Evolutionary conservation across 345 rosid species (phyloP).

Genomic region (Cardamine occulta): DNA sequence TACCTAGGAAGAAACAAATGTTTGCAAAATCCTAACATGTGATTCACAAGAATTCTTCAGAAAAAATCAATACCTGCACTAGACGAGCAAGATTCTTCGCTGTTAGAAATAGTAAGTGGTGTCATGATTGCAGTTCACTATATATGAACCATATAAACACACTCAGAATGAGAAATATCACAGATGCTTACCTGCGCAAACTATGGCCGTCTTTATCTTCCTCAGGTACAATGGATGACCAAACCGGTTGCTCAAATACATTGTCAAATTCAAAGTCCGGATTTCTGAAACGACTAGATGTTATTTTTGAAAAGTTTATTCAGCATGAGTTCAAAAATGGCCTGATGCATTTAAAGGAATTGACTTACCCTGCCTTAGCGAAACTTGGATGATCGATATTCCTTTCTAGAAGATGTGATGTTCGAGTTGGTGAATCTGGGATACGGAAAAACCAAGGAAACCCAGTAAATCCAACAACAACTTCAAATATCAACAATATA

Average conservation of each 20-base stretch:
- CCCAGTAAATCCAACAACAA: slow-evolving; percentile 14
- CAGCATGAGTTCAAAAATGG: slow-evolving; percentile 17
- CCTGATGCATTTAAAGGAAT: slow-evolving; percentile 14
- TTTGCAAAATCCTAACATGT: slow-evolving; percentile 21
- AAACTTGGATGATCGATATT: slow-evolving; percentile 41
- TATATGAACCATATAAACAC: slow-evolving; percentile 21
- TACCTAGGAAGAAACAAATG: slow-evolving; percentile 12
- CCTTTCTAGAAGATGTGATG: slow-evolving; percentile 45
- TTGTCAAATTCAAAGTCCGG: slow-evolving; percentile 32
- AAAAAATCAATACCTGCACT: slow-evolving; percentile 64
- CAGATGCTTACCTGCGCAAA: slow-evolving; percentile 57
- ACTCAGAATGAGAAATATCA: slow-evolving; percentile 28
- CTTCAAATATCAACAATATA: slow-evolving; percentile 28
- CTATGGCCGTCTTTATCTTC: slow-evolving; percentile 58
- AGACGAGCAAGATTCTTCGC: slow-evolving; percentile 90
- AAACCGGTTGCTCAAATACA: slow-evolving; percentile 43
- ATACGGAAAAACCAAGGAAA: slow-evolving; percentile 29
- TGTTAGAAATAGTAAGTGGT: slow-evolving; percentile 48
- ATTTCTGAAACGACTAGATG: slow-evolving; percentile 19
- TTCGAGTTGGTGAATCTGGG: slow-evolving; percentile 51
- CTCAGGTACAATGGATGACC: slow-evolving; percentile 49
- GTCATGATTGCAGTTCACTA: slow-evolving; percentile 30
- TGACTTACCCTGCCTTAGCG: slow-evolving; percentile 46
- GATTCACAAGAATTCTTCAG: slow-evolving; percentile 17
- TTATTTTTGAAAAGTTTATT: slow-evolving; percentile 7